Base-by-base conservation (phyloP, 2,329 filamentous ascomycete genomes). In the Botryotinia narcissicola region DNA sequence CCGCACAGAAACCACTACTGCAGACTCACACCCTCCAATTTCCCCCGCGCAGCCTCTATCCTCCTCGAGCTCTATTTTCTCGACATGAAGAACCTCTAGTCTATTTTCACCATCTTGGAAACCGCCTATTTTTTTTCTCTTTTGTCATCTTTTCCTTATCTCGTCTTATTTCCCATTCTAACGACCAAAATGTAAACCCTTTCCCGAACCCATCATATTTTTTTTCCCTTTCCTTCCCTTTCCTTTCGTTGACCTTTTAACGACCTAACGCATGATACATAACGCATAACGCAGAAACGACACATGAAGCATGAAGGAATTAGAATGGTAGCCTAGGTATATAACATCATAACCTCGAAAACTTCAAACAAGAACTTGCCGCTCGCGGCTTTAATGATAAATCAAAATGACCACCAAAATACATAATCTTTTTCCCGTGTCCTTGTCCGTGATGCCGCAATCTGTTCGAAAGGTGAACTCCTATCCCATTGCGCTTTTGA, bases 31-130 rank as follows among this genome's bases (percentile, higher is more conserved):
- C 76, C 77, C 4, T 79, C 78, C 8, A 57, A 73, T 7, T 67
- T 78, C 0, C 79, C 79, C 1, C 51, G 78, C 51, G 67, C 75
- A 16, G 76, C 74, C 1, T 77, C 77, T 32, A 78, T 80, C 29
- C 64, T 80, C 6, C 75, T 80, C 25, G 78, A 80, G 44, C 59
- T 80, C 22, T 80, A 80, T 73, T 80, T 80, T 68, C 75, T 80
- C 62, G 79, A 80, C 46, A 32, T 62, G 70, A 76, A 74, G 44
- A 73, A 57, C 22, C 54, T 70, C 63, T 74, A 59, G 20, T 14
- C 48, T 32, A 14, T 2, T 64, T 22, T 12, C 18, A 8, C 5
- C n/a, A 22, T 25, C n/a, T 44, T 12, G 3, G 44, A n/a, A 54
- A 54, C 25, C 12, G 14, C n/a, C 5, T 8, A 7, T 29, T 57